These are phyloP conservation scores for Sporisorium graminicola DNA, from an alignment of 1,284 basidiomycete species.

Conservation along the genomic window DNA sequence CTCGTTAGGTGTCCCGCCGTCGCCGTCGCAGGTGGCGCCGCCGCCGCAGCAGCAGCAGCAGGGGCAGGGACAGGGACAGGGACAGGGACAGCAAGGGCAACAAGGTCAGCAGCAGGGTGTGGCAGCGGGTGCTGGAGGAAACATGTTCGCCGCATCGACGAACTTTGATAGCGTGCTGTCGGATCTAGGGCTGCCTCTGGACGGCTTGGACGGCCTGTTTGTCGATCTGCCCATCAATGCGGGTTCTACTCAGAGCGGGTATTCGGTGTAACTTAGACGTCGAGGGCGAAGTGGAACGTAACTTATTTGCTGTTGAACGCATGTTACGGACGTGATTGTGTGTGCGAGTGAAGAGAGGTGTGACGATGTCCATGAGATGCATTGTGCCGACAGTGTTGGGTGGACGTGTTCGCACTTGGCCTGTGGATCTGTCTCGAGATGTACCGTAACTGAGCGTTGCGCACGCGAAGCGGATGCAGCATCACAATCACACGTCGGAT, in stretches of 20 bases:
- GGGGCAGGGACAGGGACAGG: slow-evolving; percentile 4
- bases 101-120: slow-evolving; percentile 10
- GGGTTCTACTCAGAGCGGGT: slow-evolving; percentile 20
- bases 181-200: slow-evolving; percentile 41
- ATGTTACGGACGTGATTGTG: too few relatives aligned
- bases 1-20: slow-evolving; percentile 7
- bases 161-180: slow-evolving; percentile 49
- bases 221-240: slow-evolving; percentile 42
- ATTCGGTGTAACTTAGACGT: slow-evolving; percentile 18
- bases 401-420: too few relatives aligned
- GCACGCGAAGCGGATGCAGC: too few relatives aligned
- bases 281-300: too few relatives aligned
- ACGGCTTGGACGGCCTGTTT: slow-evolving; percentile 48
- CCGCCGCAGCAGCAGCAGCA: slow-evolving; percentile 8
- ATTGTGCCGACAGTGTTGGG: too few relatives aligned
- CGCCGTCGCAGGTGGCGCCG: neutral
- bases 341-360: neutral
- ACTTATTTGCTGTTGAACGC: too few relatives aligned
- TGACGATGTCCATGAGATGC: neutral
- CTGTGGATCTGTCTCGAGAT: too few relatives aligned
- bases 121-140: neutral
- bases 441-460: too few relatives aligned
- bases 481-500: too few relatives aligned
- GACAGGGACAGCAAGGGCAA: too few relatives aligned
- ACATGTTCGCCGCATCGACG: slow-evolving; percentile 18